Percentiles rank a stretch among this genome's conserved stretches.
Conservation (phyloP, 1,284 basidiomycete species). For the Vanrija humicola region DNA sequence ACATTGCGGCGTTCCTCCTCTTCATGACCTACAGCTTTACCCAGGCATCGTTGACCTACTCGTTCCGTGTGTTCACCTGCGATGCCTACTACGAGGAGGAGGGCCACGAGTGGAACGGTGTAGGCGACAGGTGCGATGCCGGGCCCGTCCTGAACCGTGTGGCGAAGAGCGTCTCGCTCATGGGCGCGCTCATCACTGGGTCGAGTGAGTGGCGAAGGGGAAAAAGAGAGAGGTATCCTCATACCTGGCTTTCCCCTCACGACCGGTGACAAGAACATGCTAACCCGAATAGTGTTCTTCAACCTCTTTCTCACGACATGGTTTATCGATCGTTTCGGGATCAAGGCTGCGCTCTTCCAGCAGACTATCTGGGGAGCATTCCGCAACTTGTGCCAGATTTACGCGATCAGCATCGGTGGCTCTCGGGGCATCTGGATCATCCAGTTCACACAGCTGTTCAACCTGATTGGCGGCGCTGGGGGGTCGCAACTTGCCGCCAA, state of each 20-base stretch:
- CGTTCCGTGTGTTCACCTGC: conserved; percentile 35
- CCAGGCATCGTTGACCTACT: conserved; percentile 37
- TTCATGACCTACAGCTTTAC: conserved; percentile 36
- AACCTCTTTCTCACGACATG: conserved; percentile 42
- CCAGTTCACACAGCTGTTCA: conserved; percentile 38
- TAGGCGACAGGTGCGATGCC: too few species aligned
- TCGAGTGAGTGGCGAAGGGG: conserved; percentile 21
- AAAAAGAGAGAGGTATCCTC: too few species aligned
- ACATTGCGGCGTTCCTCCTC: conserved; percentile 32
- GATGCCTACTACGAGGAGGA: conserved; percentile 31
- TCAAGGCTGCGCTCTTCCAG: conserved; percentile 34
- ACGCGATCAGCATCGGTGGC: conserved; percentile 27
- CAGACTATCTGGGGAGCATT: conserved; percentile 39
- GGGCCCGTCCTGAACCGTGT: conserved; percentile 18
- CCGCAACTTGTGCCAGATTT: conserved; percentile 35
- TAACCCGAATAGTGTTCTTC: conserved; percentile 20
- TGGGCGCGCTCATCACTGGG: conserved; percentile 23
- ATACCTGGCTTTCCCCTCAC: too few species aligned
- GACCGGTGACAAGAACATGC: too few species aligned
- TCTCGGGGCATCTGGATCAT: conserved; percentile 29
- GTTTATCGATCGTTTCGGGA: conserved; percentile 31
- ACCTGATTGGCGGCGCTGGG: conserved; percentile 37
- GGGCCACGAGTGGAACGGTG: conserved; percentile 14
- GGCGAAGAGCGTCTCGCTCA: conserved; percentile 30
- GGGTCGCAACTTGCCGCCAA: conserved; percentile 40